Evolutionary conservation across 1,284 basidiomycete species (phyloP), one percentile per base, ranked within the genome.

Genomic region (Pseudozyma tsukubaensis): DNA sequence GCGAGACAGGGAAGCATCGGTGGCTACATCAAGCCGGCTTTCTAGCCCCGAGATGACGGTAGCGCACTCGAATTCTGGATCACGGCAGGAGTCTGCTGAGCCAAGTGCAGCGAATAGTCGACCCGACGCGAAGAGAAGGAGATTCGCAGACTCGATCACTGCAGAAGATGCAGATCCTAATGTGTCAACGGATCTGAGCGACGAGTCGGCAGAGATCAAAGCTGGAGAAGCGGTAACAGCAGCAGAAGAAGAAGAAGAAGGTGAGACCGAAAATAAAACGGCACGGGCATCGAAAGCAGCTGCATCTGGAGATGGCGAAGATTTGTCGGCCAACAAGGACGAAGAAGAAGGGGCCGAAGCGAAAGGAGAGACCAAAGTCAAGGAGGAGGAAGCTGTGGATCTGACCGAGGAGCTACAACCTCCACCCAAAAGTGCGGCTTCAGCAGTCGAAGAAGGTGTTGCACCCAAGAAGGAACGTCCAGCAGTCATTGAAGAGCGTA

Each of bases 401-500:
- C 19, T 71, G 43, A 73, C 58, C 9, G 61, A 66, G 12, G 66
- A 63, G 59, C 34, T 70, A 56, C 51, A 72, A 14, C 58, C 69
- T 19, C 56, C 65, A 32, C 68, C 68, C 0, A 69, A 72, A 32
- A 68, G 60, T 35, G 69, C 67, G 7, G 71, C 71, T 18, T 66
- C 76, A 51, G 63, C 70, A 45, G 56, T 69, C 51, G 52, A 76
- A 53, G 53, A 73, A 60, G 49, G 72, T 0, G 57, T 75, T 2
- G 59, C 68, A 24, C 72, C 67, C 16, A 71, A 67, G 42, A 77
- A 71, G 59, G 80, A 83, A 53, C 70, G 80, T 72, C 91, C 92
- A 4, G 92, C 94, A 0, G 88, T 91, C 16, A 86, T 91, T 16
- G 96, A 98, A 83, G 89, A 97, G 76, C 89, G 91, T 12, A 90